These are phyloP conservation scores for Hordeum marinum DNA, from an alignment of 176 grass and related monocot genomes.

Conservation along the genomic window DNA sequence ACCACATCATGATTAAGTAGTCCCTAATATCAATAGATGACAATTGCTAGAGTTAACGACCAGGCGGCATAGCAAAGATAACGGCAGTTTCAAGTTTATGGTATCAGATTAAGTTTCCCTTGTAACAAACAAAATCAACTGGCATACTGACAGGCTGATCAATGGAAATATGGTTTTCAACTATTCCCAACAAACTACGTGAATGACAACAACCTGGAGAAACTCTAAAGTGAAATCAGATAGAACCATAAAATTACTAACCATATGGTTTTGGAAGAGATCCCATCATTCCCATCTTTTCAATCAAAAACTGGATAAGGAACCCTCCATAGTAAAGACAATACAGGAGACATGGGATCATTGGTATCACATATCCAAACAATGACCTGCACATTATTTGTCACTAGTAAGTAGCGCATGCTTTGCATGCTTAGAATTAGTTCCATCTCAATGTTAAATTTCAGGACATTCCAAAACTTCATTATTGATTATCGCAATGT, in stretches of 20 bases:
- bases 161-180: constrained; percentile 7
- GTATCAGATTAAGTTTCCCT: background rate
- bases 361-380: constrained; percentile 62
- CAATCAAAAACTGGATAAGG: constrained; percentile 85
- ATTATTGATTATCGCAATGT: too few relatives aligned
- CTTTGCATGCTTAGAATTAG: too few relatives aligned
- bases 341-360: constrained; percentile 73
- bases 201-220: background rate
- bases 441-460: too few relatives aligned
- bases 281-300: constrained; percentile 99
- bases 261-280: constrained; percentile 94
- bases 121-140: background rate
- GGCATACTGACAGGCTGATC: background rate
- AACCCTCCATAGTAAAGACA: constrained; percentile 85
- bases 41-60: background rate
- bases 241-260: constrained; percentile 41
- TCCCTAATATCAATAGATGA: background rate
- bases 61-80: background rate
- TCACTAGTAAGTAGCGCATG: too few relatives aligned
- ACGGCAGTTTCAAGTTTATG: background rate
- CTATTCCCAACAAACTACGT: background rate
- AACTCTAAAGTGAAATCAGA: constrained; percentile 21
- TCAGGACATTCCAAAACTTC: too few relatives aligned
- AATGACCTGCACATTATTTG: constrained; percentile 68
- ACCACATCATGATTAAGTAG: background rate